Percentiles rank a stretch among this genome's conserved stretches.
phyloP scores from a whole-genome alignment of 2,329 filamentous ascomycete species.

The Cercospora sp. region DNA sequence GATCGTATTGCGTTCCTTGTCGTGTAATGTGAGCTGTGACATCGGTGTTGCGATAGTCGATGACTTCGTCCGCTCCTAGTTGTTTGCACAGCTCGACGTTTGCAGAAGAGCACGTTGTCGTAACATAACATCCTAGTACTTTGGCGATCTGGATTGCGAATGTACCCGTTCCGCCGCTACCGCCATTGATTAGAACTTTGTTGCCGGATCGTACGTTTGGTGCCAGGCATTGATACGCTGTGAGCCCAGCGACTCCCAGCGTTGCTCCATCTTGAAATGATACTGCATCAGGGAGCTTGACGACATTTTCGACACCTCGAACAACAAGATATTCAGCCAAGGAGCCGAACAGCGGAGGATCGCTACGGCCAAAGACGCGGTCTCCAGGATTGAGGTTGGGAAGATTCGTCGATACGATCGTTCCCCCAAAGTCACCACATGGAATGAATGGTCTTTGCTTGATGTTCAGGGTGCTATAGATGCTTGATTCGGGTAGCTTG shows the following conservation, averaged over 20 bases:
- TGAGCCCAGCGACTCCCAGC: constrained; percentile 42
- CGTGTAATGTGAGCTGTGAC: constrained; percentile 50
- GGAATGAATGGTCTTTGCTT: constrained; percentile 47
- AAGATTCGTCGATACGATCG: constrained; percentile 43
- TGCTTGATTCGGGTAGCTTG: constrained; percentile 49
- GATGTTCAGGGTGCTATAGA: constrained; percentile 40
- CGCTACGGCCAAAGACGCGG: constrained; percentile 43
- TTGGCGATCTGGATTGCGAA: constrained; percentile 66
- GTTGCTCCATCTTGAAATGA: constrained; percentile 40
- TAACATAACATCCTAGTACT: constrained; percentile 59
- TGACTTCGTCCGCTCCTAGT: constrained; percentile 63
- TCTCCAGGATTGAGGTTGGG: constrained; percentile 40
- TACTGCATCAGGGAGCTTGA: constrained; percentile 40
- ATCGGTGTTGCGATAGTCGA: constrained; percentile 59
- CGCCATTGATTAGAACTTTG: constrained; percentile 65
- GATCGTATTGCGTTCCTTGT: constrained; percentile 51
- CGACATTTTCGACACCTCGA: constrained; percentile 16
- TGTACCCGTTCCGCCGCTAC: constrained; percentile 61
- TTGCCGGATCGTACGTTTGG: constrained; percentile 45
- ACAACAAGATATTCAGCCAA: constrained; percentile 42
- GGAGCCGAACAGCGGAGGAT: constrained; percentile 38
- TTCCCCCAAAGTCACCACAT: constrained; percentile 55
- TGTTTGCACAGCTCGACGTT: constrained; percentile 59
- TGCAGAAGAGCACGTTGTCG: constrained; percentile 56
- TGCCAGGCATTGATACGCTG: constrained; percentile 42